These are phyloP conservation scores for Lachancea waltii DNA, from an alignment of 805 yeast genomes.

Conservation along the genomic window DNA sequence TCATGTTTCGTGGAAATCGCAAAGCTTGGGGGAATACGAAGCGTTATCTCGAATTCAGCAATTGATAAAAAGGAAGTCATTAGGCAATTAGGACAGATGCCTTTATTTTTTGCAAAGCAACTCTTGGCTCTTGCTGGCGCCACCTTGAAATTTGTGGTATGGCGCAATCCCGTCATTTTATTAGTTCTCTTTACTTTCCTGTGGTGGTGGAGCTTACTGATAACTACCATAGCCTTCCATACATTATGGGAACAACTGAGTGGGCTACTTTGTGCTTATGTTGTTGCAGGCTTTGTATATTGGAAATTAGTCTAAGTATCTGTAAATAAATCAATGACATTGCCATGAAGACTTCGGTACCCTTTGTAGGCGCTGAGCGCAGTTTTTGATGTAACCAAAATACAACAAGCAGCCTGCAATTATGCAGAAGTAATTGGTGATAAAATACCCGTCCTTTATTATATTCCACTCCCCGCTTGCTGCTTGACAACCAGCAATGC, in stretches of 20 bases:
- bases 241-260: conserved; percentile 65
- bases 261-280: conserved; percentile 60
- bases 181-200: conserved; percentile 36
- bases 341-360: conserved; percentile 78
- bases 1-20: no score
- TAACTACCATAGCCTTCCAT: conserved; percentile 84
- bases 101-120: conserved; percentile 6
- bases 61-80: conserved; percentile 1
- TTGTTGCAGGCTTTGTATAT: conserved; percentile 28
- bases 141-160: conserved; percentile 10
- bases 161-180: conserved; percentile 26
- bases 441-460: conserved; percentile 75
- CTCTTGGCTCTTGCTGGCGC: conserved; percentile 3
- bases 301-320: conserved; percentile 6
- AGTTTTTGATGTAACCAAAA: conserved; percentile 56
- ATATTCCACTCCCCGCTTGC: conserved; percentile 51
- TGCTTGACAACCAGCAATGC: conserved; percentile 45
- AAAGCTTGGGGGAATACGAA: not conserved
- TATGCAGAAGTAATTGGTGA: conserved; percentile 69
- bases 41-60: not conserved
- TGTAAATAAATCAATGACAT: conserved; percentile 10
- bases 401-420: conserved; percentile 57
- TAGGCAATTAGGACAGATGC: conserved; percentile 12
- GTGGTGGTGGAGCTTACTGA: conserved; percentile 84
- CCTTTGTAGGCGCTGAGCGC: conserved; percentile 58